Conservation (phyloP, 176 grass and related monocot genomes). For the Dendrocalamus sinicus region DNA sequence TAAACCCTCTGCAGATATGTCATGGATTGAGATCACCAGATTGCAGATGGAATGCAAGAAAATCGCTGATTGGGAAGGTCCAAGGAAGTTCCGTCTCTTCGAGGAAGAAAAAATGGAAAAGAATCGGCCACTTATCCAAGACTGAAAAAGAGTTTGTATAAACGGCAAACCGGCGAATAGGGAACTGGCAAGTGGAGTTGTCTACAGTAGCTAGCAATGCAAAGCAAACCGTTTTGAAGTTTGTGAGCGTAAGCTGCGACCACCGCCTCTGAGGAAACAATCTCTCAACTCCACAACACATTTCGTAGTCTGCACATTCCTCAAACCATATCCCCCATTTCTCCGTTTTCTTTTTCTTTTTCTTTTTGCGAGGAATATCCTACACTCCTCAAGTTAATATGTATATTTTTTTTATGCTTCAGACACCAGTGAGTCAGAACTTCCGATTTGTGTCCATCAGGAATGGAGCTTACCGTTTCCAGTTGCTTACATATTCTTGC, state of each 20-base stretch:
- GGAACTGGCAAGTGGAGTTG: constrained; percentile 17
- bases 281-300: background rate
- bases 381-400: background rate
- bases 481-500: background rate
- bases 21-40: background rate
- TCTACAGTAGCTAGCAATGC: constrained; percentile 33
- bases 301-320: background rate
- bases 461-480: background rate
- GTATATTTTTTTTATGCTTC: background rate
- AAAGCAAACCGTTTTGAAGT: background rate
- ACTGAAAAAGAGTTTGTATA: background rate
- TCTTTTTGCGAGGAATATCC: background rate
- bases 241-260: constrained; percentile 11
- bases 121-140: constrained; percentile 36
- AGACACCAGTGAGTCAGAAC: background rate
- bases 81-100: constrained; percentile 32
- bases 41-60: background rate
- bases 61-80: background rate
- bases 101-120: constrained; percentile 40
- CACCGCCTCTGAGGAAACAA: constrained; percentile 37
- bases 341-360: no score
- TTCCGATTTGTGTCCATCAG: background rate
- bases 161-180: background rate
- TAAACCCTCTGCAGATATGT: background rate
- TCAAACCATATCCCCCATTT: constrained; percentile 7